phyloP scores from a whole-genome alignment of 768 basidiomycete genomes.

The Pleurotus tuber-regium region DNA sequence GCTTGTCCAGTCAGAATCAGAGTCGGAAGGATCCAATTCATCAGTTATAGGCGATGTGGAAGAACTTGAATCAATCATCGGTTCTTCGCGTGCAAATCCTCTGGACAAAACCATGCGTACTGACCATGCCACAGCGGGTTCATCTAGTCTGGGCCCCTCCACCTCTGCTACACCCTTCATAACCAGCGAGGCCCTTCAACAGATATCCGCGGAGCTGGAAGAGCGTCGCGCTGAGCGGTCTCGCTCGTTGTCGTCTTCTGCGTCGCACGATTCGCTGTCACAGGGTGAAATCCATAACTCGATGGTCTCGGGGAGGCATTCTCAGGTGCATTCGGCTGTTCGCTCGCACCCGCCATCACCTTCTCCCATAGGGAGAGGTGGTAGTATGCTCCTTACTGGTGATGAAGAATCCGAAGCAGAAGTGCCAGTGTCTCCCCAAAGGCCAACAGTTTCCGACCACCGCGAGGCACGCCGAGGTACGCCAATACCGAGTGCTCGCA shows the following conservation, averaged over 20 bases:
- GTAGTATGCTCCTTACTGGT: conserved; percentile 12
- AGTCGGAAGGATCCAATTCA: conserved; percentile 1
- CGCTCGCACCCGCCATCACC: conserved; percentile 3
- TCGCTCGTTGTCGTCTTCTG: conserved; percentile 10
- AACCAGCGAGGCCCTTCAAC: conserved; percentile 55
- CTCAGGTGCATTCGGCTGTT: background rate
- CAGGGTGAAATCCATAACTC: conserved; percentile 9
- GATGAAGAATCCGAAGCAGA: conserved; percentile 17
- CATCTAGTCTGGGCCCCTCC: conserved; percentile 1
- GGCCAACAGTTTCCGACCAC: background rate
- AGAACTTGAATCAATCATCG: background rate
- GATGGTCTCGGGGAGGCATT: conserved; percentile 1
- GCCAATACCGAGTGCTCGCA: conserved; percentile 3
- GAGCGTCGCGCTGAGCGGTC: conserved; percentile 55
- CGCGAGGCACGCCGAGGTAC: background rate
- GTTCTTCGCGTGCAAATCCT: background rate
- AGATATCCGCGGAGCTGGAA: conserved; percentile 64
- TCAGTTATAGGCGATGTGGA: background rate
- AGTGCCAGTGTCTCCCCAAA: conserved; percentile 6
- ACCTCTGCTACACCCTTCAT: conserved; percentile 36
- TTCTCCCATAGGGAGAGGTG: conserved; percentile 10
- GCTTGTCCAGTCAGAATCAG: conserved; percentile 13
- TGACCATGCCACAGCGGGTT: conserved; percentile 43
- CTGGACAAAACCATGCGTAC: conserved; percentile 41
- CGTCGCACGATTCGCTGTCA: conserved; percentile 14